Conservation (phyloP, 2,329 filamentous ascomycete genomes). For the Calonectria leucothoes region DNA sequence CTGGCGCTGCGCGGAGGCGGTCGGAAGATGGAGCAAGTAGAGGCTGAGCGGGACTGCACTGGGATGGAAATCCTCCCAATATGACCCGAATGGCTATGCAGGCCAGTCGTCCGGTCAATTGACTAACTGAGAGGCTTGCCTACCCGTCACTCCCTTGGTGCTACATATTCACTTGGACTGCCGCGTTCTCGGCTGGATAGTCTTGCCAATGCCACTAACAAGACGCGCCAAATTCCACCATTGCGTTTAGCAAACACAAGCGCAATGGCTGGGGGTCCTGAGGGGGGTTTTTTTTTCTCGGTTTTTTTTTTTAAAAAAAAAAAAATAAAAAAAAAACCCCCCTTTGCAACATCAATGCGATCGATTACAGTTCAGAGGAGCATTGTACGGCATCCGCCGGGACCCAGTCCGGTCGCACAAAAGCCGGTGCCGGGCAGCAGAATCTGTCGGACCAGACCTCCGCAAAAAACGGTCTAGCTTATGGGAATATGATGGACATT, state of each 20-base stretch:
- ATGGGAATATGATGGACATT: constrained; percentile 25
- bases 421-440: constrained; percentile 31
- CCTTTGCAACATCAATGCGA: background rate
- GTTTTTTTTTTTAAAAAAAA: too few relatives aligned
- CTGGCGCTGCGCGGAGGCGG: background rate
- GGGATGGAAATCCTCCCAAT: background rate
- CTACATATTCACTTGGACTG: constrained; percentile 12
- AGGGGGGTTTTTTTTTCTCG: too few relatives aligned
- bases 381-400: constrained; percentile 27
- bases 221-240: background rate
- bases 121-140: constrained; percentile 15
- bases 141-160: background rate
- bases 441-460: constrained; percentile 20
- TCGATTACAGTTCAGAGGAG: background rate
- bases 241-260: background rate
- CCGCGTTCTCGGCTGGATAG: constrained; percentile 23
- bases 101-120: constrained; percentile 9
- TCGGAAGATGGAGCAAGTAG: background rate
- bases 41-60: background rate
- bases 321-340: too few relatives aligned
- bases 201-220: constrained; percentile 10
- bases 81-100: background rate
- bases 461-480: constrained; percentile 26
- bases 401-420: constrained; percentile 31
- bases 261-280: background rate